Percentiles rank a stretch among this genome's conserved stretches.
These are phyloP conservation scores for Monosporozyma aquatica DNA, from an alignment of 805 yeast species.

Conservation along the genomic window DNA sequence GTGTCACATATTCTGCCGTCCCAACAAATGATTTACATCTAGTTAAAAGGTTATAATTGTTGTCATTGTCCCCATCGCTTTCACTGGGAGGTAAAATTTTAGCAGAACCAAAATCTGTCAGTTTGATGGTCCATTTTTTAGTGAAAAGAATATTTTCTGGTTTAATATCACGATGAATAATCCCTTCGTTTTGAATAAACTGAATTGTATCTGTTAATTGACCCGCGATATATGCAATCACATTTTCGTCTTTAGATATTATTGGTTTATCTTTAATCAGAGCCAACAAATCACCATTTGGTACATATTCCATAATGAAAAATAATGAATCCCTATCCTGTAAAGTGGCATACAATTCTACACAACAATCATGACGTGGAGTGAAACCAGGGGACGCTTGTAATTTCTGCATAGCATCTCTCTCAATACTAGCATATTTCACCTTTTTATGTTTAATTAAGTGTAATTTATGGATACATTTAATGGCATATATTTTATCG, in stretches of 20 bases:
- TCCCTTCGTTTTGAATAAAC: conserved; percentile 74
- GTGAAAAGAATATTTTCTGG: conserved; percentile 38
- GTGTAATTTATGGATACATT: conserved; percentile 65
- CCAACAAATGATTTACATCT: conserved; percentile 56
- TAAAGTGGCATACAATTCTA: conserved; percentile 65
- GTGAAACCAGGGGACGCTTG: conserved; percentile 44
- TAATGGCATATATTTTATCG: conserved; percentile 66
- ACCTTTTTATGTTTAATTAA: conserved; percentile 75
- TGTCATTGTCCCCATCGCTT: conserved; percentile 10
- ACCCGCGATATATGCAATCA: conserved; percentile 57
- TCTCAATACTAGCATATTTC: conserved; percentile 75
- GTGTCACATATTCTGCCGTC: conserved; percentile 62
- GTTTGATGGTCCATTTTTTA: conserved; percentile 79
- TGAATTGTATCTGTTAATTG: conserved; percentile 79
- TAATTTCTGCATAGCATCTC: conserved; percentile 64
- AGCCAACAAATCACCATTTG: conserved; percentile 65
- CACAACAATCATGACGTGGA: conserved; percentile 22
- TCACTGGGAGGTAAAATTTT: conserved; percentile 39
- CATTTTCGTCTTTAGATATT: conserved; percentile 63
- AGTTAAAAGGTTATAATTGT: conserved; percentile 57
- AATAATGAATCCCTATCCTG: conserved; percentile 67
- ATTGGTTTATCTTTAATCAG: conserved; percentile 45
- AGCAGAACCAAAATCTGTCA: conserved; percentile 94
- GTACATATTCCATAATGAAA: conserved; percentile 69
- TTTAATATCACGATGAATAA: conserved; percentile 20